Evolutionary conservation across 371 early-diverging fungal species (phyloP).

Genomic region (Sporodiniella umbellata): DNA sequence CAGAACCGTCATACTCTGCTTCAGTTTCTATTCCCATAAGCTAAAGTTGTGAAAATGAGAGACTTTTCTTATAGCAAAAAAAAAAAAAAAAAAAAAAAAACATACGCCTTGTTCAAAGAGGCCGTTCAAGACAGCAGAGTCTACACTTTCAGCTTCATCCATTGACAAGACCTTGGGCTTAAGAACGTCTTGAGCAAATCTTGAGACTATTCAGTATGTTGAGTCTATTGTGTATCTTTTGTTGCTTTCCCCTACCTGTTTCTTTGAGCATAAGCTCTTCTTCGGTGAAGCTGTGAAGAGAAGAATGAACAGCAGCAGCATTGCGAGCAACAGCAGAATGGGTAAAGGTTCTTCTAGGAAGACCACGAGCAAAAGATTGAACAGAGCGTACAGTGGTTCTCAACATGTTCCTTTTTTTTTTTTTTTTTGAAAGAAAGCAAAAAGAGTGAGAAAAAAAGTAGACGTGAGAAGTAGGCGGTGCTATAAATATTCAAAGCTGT

Average conservation of each 20-base stretch:
- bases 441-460: background rate
- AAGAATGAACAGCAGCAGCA: slow-evolving; percentile 35
- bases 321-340: slow-evolving; percentile 43
- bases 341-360: slow-evolving; percentile 38
- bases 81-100: slow-evolving; percentile 5
- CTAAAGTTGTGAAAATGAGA: slow-evolving; percentile 31
- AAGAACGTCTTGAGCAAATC: slow-evolving; percentile 70
- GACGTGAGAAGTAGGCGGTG: background rate
- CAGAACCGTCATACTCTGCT: slow-evolving; percentile 79
- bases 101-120: slow-evolving; percentile 68
- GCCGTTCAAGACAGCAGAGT: slow-evolving; percentile 77
- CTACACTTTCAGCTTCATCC: slow-evolving; percentile 91
- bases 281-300: slow-evolving; percentile 76
- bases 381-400: slow-evolving; percentile 19
- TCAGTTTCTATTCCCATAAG: slow-evolving; percentile 96
- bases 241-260: slow-evolving; percentile 47
- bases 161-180: slow-evolving; percentile 87
- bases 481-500: background rate
- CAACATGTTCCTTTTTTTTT: slow-evolving; percentile 11
- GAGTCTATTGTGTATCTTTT: background rate
- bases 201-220: background rate
- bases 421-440: background rate
- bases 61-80: too few relatives aligned
- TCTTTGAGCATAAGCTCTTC: slow-evolving; percentile 81
- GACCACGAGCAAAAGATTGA: slow-evolving; percentile 13